A percentile compares a stretch with the other conserved stretches of the same genome.
Conservation (phyloP, 2,329 filamentous ascomycete genomes). For the Fusarium mangiferae region DNA sequence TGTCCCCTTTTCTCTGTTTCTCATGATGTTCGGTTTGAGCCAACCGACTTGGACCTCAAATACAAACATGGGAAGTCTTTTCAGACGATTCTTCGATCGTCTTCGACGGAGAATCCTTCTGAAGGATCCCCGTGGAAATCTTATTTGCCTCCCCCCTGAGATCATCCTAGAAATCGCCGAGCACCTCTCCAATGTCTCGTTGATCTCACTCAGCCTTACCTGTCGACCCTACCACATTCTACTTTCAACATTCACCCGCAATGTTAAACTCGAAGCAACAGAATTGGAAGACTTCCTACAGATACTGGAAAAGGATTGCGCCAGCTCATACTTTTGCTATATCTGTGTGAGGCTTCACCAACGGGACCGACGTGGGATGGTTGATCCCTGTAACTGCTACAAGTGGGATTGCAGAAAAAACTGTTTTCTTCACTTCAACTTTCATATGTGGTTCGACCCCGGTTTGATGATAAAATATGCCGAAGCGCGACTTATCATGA, state of each 20-base stretch:
- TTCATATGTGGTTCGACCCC: neutral
- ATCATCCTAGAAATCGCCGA: constrained; percentile 1
- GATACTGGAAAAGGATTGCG: neutral
- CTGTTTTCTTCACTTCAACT: neutral
- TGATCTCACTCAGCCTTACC: constrained; percentile 2
- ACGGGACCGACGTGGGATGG: neutral
- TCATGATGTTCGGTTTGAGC: rapidly evolving
- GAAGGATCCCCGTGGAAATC: neutral
- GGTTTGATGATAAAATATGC: neutral
- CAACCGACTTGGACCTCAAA: neutral
- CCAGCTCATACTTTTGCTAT: constrained; percentile 2
- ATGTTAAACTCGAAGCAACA: neutral
- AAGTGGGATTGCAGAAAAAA: rapidly evolving
- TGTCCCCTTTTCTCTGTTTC: neutral
- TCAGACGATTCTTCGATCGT: neutral
- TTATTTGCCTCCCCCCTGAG: neutral
- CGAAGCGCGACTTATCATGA: constrained; percentile 14
- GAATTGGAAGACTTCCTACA: neutral
- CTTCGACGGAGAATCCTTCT: neutral
- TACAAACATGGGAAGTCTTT: neutral
- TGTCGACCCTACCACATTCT: neutral
- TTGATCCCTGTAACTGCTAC: rapidly evolving
- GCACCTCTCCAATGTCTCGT: neutral
- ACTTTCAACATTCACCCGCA: neutral
- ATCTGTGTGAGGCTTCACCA: constrained; percentile 1